Percentiles rank a stretch among this genome's conserved stretches.
Conservation (phyloP, 768 basidiomycete species). For the Harrya chromipes region DNA sequence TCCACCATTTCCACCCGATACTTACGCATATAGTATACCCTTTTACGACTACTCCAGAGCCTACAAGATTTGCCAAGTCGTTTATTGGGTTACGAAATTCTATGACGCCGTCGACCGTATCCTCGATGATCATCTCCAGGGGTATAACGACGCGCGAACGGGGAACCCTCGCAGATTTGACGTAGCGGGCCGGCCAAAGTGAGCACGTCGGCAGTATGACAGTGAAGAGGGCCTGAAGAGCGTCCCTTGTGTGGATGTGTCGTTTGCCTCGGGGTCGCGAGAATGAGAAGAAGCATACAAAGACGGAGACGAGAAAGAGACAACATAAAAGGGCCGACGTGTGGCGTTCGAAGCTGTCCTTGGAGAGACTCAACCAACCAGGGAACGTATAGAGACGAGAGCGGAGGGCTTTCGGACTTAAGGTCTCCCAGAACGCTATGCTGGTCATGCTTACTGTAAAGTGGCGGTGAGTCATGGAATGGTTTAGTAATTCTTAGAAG, state of each 20-base stretch:
- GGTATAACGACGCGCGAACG: slow-evolving; percentile 31
- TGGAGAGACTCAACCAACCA: neutral
- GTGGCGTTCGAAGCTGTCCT: neutral
- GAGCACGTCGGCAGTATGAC: slow-evolving; percentile 43
- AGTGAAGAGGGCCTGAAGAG: slow-evolving; percentile 38
- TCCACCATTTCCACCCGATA: slow-evolving; percentile 33
- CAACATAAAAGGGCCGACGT: slow-evolving; percentile 1
- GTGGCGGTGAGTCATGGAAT: too few relatives aligned
- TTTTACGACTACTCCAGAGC: slow-evolving; percentile 31
- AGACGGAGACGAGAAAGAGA: slow-evolving; percentile 9
- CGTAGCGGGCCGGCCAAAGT: slow-evolving; percentile 43
- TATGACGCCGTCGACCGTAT: slow-evolving; percentile 37
- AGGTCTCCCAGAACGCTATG: slow-evolving; percentile 4
- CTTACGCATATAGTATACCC: slow-evolving; percentile 37
- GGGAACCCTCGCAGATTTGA: slow-evolving; percentile 24
- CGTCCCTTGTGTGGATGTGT: slow-evolving; percentile 12
- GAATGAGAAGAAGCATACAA: slow-evolving; percentile 7
- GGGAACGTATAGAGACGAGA: neutral
- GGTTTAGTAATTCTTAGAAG: too few relatives aligned
- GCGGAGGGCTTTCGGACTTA: neutral
- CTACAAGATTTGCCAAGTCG: slow-evolving; percentile 39
- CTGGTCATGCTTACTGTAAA: too few relatives aligned
- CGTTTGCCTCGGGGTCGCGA: slow-evolving; percentile 9
- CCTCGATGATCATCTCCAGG: slow-evolving; percentile 35
- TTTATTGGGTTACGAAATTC: slow-evolving; percentile 42